Percentiles rank a stretch among this genome's conserved stretches.
phyloP scores from a whole-genome alignment of 306 rosid genomes.

The Fragaria iinumae region DNA sequence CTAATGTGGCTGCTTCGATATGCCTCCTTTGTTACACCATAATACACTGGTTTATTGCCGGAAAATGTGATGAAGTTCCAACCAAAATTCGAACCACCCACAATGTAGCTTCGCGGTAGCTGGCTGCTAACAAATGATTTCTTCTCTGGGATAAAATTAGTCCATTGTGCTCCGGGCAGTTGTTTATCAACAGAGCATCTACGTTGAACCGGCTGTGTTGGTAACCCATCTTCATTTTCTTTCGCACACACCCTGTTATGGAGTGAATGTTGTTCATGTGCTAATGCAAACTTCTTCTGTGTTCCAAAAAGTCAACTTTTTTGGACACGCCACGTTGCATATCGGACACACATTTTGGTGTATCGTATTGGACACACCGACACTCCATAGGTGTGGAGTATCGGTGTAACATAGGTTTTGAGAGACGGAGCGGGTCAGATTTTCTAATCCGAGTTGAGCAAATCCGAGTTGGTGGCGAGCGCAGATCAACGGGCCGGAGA shows the following conservation, averaged over 20 bases:
- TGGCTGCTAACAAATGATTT: slow-evolving; percentile 23
- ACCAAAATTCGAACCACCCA: slow-evolving; percentile 83
- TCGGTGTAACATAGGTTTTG: no score
- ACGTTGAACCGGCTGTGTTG: slow-evolving; percentile 21
- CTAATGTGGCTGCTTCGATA: slow-evolving; percentile 33
- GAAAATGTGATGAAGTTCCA: slow-evolving; percentile 69
- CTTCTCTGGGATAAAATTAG: slow-evolving; percentile 28
- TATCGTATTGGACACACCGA: no score
- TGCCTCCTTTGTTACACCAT: slow-evolving; percentile 61
- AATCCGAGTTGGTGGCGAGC: no score
- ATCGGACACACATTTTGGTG: no score
- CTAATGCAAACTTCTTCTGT: slow-evolving; percentile 24
- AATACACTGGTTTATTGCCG: slow-evolving; percentile 51
- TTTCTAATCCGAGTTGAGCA: no score
- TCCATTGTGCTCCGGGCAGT: slow-evolving; percentile 21
- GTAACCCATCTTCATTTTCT: slow-evolving; percentile 21
- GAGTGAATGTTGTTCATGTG: slow-evolving; percentile 15
- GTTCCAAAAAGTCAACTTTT: no score
- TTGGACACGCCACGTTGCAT: no score
- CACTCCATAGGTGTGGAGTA: no score
- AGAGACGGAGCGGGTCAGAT: no score
- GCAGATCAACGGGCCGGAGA: no score
- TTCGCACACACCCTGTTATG: neutral
- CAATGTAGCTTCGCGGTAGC: slow-evolving; percentile 47
- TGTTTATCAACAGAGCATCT: slow-evolving; percentile 9